phyloP scores from a whole-genome alignment of 2,329 filamentous ascomycete genomes.

The Ceratocystis harringtonii region DNA sequence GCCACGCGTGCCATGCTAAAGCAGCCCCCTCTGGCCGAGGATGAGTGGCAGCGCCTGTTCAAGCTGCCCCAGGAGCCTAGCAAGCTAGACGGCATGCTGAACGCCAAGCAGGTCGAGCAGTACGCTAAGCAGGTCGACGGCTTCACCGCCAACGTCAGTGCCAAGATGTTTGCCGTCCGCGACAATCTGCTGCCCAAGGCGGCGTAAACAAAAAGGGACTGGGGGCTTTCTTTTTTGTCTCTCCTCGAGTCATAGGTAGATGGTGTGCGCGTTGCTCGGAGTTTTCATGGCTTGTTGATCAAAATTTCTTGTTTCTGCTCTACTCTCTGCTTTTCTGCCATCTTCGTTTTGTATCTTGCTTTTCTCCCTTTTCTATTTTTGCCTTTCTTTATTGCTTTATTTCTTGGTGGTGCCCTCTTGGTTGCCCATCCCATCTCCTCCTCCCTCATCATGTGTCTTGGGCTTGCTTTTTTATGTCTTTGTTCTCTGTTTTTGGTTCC shows the following conservation, averaged over 20 bases:
- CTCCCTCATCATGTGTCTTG: neutral
- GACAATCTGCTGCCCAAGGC: slow-evolving; percentile 47
- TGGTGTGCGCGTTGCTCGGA: slow-evolving; percentile 11
- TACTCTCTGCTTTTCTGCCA: slow-evolving; percentile 23
- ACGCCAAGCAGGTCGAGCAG: slow-evolving; percentile 91
- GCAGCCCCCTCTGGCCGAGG: slow-evolving; percentile 77
- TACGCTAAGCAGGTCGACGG: slow-evolving; percentile 95
- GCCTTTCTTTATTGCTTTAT: slow-evolving; percentile 6
- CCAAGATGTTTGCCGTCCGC: slow-evolving; percentile 97
- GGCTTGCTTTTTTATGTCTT: neutral
- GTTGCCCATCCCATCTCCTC: neutral
- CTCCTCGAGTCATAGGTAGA: slow-evolving; percentile 10
- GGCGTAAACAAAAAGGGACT: slow-evolving; percentile 4
- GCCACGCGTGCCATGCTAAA: slow-evolving; percentile 70
- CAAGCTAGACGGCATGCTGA: slow-evolving; percentile 82
- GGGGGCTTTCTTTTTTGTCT: slow-evolving; percentile 3
- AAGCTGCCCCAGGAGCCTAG: slow-evolving; percentile 94
- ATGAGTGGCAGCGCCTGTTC: slow-evolving; percentile 96
- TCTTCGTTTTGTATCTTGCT: slow-evolving; percentile 20
- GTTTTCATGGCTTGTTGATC: slow-evolving; percentile 15
- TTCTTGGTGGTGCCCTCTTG: neutral
- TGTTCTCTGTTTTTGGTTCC: neutral
- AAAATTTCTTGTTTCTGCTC: slow-evolving; percentile 19
- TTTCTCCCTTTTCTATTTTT: slow-evolving; percentile 20
- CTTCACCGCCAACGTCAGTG: slow-evolving; percentile 77